phyloP scores from a whole-genome alignment of 176 grass and related monocot genomes.

The Eleusine indica region DNA sequence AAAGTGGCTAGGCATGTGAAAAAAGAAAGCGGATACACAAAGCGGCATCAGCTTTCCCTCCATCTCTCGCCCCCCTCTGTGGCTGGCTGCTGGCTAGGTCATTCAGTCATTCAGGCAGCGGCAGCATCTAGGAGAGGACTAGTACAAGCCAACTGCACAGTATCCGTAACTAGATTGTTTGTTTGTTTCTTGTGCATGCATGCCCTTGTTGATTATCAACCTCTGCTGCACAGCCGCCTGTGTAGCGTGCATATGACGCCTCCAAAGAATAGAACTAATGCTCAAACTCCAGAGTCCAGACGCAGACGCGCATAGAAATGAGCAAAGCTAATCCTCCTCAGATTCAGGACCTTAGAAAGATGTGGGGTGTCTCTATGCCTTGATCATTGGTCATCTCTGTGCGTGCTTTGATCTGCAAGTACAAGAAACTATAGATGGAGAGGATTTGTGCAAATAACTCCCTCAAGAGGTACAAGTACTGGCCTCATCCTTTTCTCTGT shows the following conservation, averaged over 20 bases:
- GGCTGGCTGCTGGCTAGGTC: neutral
- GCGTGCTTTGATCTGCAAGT: neutral
- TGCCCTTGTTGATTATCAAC: neutral
- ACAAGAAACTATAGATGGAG: neutral
- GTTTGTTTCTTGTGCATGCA: constrained; percentile 44
- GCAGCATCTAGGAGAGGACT: constrained; percentile 19
- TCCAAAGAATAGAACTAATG: constrained; percentile 30
- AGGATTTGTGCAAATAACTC: neutral
- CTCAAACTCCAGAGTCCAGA: neutral
- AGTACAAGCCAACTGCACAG: constrained; percentile 25
- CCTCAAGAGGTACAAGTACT: neutral
- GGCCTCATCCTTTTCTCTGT: too few relatives aligned
- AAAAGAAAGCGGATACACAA: constrained; percentile 68
- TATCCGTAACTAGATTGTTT: constrained; percentile 51
- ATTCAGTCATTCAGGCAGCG: constrained; percentile 25
- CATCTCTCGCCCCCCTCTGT: constrained; percentile 25
- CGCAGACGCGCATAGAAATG: constrained; percentile 29
- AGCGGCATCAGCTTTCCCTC: constrained; percentile 40
- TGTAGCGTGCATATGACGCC: neutral
- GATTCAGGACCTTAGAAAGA: constrained; percentile 36
- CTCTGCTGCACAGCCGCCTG: neutral
- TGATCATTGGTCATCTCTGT: constrained; percentile 26
- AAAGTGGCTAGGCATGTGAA: constrained; percentile 66
- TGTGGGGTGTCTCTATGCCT: constrained; percentile 12
- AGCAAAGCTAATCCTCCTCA: constrained; percentile 20